Percentiles rank a stretch among this genome's conserved stretches.
Evolutionary conservation across 169 alveolate genomes (phyloP).

Genomic region (Babesia bigemina): DNA sequence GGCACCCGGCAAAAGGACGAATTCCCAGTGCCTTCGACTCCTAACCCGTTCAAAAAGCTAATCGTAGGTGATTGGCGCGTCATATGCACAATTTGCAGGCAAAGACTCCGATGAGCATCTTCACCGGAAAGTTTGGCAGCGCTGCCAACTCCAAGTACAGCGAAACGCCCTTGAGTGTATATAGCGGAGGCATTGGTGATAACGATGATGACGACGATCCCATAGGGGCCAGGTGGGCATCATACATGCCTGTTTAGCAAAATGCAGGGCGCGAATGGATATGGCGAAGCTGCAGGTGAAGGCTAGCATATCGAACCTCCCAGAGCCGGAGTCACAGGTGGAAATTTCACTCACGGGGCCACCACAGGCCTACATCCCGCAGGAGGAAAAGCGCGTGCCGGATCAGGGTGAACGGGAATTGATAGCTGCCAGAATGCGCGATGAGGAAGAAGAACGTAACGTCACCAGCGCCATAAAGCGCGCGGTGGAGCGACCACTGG

Average conservation of each 20-base stretch:
- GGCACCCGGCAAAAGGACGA: not conserved
- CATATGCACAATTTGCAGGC: slow-evolving; percentile 4
- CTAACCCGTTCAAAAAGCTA: slow-evolving; percentile 57
- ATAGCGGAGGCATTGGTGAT: not conserved
- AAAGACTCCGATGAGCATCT: slow-evolving; percentile 57
- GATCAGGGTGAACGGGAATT: slow-evolving; percentile 64
- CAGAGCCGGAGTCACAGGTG: slow-evolving; percentile 70
- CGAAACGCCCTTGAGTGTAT: slow-evolving; percentile 32
- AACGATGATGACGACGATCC: slow-evolving; percentile 56
- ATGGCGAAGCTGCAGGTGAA: slow-evolving; percentile 77
- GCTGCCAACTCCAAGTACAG: slow-evolving; percentile 41
- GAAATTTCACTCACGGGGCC: slow-evolving; percentile 62
- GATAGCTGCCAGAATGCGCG: not conserved
- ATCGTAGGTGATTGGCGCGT: slow-evolving; percentile 3
- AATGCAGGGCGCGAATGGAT: slow-evolving; percentile 71
- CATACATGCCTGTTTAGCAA: not conserved
- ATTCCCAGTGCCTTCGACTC: slow-evolving; percentile 58
- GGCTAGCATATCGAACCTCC: slow-evolving; percentile 75
- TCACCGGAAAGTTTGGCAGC: slow-evolving; percentile 40
- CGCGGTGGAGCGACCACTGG: slow-evolving; percentile 48
- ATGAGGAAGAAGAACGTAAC: slow-evolving; percentile 13
- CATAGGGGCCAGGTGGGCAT: slow-evolving; percentile 51
- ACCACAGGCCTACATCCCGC: slow-evolving; percentile 19
- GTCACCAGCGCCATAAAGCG: slow-evolving; percentile 27
- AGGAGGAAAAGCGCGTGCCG: slow-evolving; percentile 5